Conservation (phyloP, 495 filamentous ascomycete species). For the Cercophora samala region DNA sequence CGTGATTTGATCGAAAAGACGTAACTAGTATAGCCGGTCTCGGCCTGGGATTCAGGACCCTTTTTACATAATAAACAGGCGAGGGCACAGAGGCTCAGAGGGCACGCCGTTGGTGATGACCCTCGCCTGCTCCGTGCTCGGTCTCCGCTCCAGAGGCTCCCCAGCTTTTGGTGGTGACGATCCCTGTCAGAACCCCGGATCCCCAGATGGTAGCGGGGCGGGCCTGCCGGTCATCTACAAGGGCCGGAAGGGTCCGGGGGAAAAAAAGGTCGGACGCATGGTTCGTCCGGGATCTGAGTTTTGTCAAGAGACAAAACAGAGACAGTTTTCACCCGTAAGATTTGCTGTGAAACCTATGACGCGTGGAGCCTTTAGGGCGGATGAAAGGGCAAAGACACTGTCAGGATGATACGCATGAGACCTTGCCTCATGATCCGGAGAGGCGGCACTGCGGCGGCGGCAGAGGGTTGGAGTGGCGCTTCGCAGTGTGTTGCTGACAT, state of each 20-base stretch:
- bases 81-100: no score
- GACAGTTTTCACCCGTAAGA: not conserved
- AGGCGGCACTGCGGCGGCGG: not conserved
- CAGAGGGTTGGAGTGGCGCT: slow-evolving; percentile 1
- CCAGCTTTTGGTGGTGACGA: not conserved
- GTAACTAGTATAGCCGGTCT: slow-evolving; percentile 1
- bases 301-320: not conserved
- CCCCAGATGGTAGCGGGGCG: not conserved
- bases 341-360: not conserved
- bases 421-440: not conserved
- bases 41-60: not conserved
- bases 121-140: slow-evolving; percentile 1
- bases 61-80: no score
- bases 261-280: not conserved
- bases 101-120: not conserved
- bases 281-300: not conserved
- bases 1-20: slow-evolving; percentile 5
- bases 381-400: not conserved
- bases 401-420: not conserved
- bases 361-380: no score
- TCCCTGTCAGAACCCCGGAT: not conserved
- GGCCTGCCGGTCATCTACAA: slow-evolving; percentile 1
- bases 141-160: not conserved
- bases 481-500: not conserved
- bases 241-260: not conserved